Evolutionary conservation across 2,329 filamentous ascomycete genomes (phyloP), one percentile per base, ranked within the genome.

Genomic region (Drechslera avenae): DNA sequence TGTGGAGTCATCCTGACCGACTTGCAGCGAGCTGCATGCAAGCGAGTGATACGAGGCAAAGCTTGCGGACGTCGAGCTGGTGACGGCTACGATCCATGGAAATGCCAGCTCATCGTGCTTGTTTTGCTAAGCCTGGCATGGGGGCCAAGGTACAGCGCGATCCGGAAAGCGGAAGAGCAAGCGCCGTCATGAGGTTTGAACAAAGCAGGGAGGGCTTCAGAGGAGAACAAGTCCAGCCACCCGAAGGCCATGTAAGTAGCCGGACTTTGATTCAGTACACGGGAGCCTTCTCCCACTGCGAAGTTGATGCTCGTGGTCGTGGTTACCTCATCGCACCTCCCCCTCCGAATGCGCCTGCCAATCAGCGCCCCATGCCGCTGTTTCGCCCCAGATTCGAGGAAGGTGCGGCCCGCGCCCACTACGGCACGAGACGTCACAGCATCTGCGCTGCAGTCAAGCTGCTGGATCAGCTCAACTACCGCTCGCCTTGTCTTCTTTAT

Each of bases 101-200:
- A 5, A 23, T 43, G 50, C 44, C 50, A 52, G 35, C 50, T 52
- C 52, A 55, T 46, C 49, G 43, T 49, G 52, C 56, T 52, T 52
- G 51, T 43, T 48, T 33, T 49, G 50, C 56, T 58, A 58, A 45
- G 45, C 55, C 55, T 37, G 52, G 45, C 50, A 49, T 46, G 54
- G 54, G 53, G 53, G 48, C 54, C 51, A 51, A 52, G 50, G 50
- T 42, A 48, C 26, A 57, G 47, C 54, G 46, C 52, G 40, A 40
- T 18, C 46, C 46, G 54, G 43, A 48, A 44, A 34, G 40, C 44
- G 35, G 44, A 43, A 46, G 14, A 21, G 35, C 36, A 32, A 47
- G 33, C 23, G 46, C 46, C 39, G 54, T 50, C 50, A 52, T 52
- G 39, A 39, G 46, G 40, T 16, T 39, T 31, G 33, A 33, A 14